Conservation (phyloP, 441 rosid genomes). For the Dalechampia spathulata region DNA sequence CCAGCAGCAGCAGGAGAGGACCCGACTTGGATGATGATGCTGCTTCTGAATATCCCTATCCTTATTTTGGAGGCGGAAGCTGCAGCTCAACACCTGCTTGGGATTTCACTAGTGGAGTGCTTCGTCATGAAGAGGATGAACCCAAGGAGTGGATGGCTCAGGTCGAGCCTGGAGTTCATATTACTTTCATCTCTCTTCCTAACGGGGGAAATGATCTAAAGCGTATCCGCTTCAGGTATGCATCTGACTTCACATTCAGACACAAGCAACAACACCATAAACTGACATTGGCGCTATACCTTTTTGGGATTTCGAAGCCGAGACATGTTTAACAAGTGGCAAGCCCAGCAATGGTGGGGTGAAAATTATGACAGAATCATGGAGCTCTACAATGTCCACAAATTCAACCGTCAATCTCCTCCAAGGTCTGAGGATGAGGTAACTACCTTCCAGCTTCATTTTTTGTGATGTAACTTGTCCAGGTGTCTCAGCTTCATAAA, state of each 20-base stretch:
- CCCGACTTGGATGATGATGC: constrained; percentile 62
- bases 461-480: too few relatives aligned
- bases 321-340: constrained; percentile 95
- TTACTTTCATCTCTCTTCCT: constrained; percentile 88
- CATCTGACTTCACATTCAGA: not conserved
- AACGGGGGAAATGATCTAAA: constrained; percentile 93
- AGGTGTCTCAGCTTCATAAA: too few relatives aligned
- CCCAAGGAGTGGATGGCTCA: constrained; percentile 99
- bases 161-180: constrained; percentile 98
- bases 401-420: constrained; percentile 95
- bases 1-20: constrained; percentile 59
- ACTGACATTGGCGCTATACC: constrained; percentile 20
- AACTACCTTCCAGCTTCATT: constrained; percentile 7
- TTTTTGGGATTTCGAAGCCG: constrained; percentile 47
- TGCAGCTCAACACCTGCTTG: constrained; percentile 94
- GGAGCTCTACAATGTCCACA: constrained; percentile 97
- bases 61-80: constrained; percentile 71
- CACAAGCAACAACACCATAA: constrained; percentile 1
- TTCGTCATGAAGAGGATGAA: constrained; percentile 55
- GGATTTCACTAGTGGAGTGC: constrained; percentile 64
- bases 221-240: constrained; percentile 91
- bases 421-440: constrained; percentile 93
- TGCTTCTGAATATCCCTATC: constrained; percentile 74
- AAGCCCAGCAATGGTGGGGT: constrained; percentile 99
- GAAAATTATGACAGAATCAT: constrained; percentile 92